These are phyloP conservation scores for Xylariaceae sp. DNA, from an alignment of 2,329 filamentous ascomycete genomes.

Conservation along the genomic window DNA sequence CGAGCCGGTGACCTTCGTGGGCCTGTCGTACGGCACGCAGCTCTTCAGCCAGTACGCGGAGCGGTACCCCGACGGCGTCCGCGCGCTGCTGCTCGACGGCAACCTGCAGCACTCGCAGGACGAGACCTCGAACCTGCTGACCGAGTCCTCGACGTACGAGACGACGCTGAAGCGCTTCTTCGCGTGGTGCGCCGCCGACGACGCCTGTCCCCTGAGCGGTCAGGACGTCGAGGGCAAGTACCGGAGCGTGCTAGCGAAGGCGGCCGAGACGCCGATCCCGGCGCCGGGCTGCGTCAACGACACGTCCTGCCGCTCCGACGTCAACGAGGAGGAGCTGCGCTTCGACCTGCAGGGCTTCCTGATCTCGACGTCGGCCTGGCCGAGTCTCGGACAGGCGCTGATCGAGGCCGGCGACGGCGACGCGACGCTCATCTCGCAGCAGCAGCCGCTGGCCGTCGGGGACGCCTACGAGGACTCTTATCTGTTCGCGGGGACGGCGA, in stretches of 20 bases:
- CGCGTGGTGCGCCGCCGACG: slow-evolving; percentile 37
- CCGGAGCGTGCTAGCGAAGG: slow-evolving; percentile 35
- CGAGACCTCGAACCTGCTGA: slow-evolving; percentile 39
- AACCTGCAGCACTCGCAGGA: slow-evolving; percentile 45
- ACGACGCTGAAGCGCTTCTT: slow-evolving; percentile 42
- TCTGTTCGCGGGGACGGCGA: slow-evolving; percentile 35
- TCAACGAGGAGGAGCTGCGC: slow-evolving; percentile 40
- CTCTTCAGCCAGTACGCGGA: slow-evolving; percentile 47
- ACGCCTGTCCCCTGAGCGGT: slow-evolving; percentile 37
- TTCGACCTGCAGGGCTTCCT: slow-evolving; percentile 39
- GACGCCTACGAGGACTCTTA: slow-evolving; percentile 30
- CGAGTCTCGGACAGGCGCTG: slow-evolving; percentile 27
- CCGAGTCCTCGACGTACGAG: slow-evolving; percentile 42
- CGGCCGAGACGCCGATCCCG: slow-evolving; percentile 38
- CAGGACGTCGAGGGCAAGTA: slow-evolving; percentile 32
- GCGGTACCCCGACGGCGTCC: slow-evolving; percentile 46
- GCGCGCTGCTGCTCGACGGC: slow-evolving; percentile 48
- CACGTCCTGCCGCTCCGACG: slow-evolving; percentile 28
- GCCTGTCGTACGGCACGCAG: slow-evolving; percentile 49
- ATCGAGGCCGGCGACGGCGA: slow-evolving; percentile 39
- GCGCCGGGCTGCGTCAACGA: slow-evolving; percentile 38
- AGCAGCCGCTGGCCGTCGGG: slow-evolving; percentile 29
- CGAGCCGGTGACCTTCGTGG: slow-evolving; percentile 39
- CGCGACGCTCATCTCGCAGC: slow-evolving; percentile 39
- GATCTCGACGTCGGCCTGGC: slow-evolving; percentile 26